These are phyloP conservation scores for Nigrospora sphaerica DNA, from an alignment of 2,329 filamentous ascomycete genomes.

Conservation along the genomic window DNA sequence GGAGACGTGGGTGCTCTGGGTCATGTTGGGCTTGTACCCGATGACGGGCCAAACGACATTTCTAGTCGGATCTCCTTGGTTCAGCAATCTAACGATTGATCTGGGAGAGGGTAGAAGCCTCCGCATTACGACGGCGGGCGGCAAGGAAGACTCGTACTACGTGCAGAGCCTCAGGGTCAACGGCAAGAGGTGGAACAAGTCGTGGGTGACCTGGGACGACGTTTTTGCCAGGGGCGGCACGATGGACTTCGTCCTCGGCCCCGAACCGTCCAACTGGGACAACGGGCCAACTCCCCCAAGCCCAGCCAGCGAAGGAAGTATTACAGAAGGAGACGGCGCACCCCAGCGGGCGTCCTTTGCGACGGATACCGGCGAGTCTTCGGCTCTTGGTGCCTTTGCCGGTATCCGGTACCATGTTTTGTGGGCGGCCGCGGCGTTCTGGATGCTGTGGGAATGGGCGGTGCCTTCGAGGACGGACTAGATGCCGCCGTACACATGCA, in stretches of 20 bases:
- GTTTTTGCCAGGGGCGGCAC: slow-evolving; percentile 57
- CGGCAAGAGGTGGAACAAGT: slow-evolving; percentile 52
- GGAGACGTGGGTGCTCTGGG: slow-evolving; percentile 65
- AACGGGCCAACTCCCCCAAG: slow-evolving; percentile 55
- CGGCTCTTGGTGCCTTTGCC: no score
- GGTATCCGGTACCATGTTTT: no score
- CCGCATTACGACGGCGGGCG: slow-evolving; percentile 44
- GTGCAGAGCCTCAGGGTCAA: slow-evolving; percentile 63
- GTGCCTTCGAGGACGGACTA: no score
- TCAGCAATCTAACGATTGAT: slow-evolving; percentile 49
- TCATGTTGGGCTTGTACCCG: slow-evolving; percentile 62
- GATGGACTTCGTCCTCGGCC: slow-evolving; percentile 58
- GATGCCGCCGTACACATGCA: no score
- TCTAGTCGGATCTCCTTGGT: slow-evolving; percentile 58
- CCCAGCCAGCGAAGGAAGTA: slow-evolving; percentile 30
- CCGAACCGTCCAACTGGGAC: slow-evolving; percentile 45
- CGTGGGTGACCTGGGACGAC: slow-evolving; percentile 61
- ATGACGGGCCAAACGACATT: slow-evolving; percentile 64
- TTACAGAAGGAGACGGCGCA: no score
- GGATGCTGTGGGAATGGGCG: no score
- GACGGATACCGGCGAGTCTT: no score
- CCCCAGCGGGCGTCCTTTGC: no score
- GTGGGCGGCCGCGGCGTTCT: no score
- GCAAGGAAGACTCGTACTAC: slow-evolving; percentile 42
- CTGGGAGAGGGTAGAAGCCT: slow-evolving; percentile 49